A percentile compares a stretch with the other conserved stretches of the same genome.
Conservation (phyloP, 192 early-diverging fungal species). For the Diversispora epigaea region DNA sequence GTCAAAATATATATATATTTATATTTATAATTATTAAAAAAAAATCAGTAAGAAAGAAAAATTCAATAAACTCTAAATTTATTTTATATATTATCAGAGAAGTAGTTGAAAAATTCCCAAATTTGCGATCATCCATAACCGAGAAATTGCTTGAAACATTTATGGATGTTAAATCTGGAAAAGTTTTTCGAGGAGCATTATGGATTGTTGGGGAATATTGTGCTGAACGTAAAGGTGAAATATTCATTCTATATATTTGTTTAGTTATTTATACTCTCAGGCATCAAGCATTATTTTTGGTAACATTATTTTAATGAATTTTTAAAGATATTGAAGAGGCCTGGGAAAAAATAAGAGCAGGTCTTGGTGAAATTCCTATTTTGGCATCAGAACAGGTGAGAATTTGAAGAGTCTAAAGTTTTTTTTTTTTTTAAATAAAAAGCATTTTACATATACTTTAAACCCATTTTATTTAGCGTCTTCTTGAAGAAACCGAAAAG, state of each 20-base stretch:
- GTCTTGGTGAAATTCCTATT: slow-evolving; percentile 91
- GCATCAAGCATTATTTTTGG: background rate
- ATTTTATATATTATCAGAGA: slow-evolving; percentile 49
- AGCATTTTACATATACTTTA: background rate
- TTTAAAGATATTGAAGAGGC: slow-evolving; percentile 73
- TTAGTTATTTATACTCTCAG: background rate
- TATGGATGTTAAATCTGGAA: slow-evolving; percentile 83
- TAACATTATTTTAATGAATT: background rate
- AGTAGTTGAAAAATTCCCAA: slow-evolving; percentile 95
- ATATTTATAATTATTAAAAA: background rate
- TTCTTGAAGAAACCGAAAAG: slow-evolving; percentile 69
- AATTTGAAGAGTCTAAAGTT: background rate
- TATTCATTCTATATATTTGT: background rate
- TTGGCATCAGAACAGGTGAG: slow-evolving; percentile 82
- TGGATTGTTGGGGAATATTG: slow-evolving; percentile 99
- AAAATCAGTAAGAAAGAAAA: background rate
- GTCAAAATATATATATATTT: slow-evolving; percentile 25
- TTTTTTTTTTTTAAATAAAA: too few relatives aligned
- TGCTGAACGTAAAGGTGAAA: slow-evolving; percentile 49
- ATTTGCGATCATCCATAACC: slow-evolving; percentile 80
- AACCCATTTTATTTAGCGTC: slow-evolving; percentile 37
- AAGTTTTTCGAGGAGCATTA: slow-evolving; percentile 93
- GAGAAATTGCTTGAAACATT: slow-evolving; percentile 81
- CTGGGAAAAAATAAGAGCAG: slow-evolving; percentile 77
- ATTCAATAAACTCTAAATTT: too few relatives aligned